Evolutionary conservation across 73 alveolate genomes (phyloP).

Genomic region (Durusdinium trenchii): DNA sequence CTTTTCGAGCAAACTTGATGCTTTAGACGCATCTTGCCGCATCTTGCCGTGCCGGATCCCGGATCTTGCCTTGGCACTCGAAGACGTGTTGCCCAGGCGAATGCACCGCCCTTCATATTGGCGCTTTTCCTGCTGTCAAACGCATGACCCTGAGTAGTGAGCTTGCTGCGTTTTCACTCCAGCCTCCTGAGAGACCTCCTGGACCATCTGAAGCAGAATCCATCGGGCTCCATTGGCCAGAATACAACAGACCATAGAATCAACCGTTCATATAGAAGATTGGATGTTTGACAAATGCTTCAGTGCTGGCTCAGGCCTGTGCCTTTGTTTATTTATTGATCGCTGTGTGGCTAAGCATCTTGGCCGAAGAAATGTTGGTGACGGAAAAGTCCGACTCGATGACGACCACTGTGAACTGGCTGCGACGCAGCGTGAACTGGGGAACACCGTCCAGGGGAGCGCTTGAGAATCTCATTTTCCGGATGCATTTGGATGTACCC

Average conservation of each 20-base stretch:
- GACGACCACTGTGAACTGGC: too few relatives aligned
- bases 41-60: too few relatives aligned
- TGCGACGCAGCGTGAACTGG: too few relatives aligned
- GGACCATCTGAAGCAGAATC: too few relatives aligned
- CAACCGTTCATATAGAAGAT: background rate
- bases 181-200: background rate
- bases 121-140: constrained; percentile 84
- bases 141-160: background rate
- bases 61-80: too few relatives aligned
- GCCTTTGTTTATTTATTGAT: constrained; percentile 88
- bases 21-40: too few relatives aligned
- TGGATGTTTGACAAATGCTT: background rate
- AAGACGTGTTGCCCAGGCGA: constrained; percentile 76
- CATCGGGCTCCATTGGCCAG: too few relatives aligned
- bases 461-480: too few relatives aligned
- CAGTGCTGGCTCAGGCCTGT: constrained; percentile 64
- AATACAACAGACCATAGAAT: background rate
- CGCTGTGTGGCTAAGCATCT: constrained; percentile 86
- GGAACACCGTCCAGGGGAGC: too few relatives aligned
- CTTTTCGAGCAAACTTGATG: too few relatives aligned
- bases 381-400: background rate
- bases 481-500: too few relatives aligned
- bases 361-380: background rate
- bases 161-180: background rate
- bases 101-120: constrained; percentile 83